Conservation (phyloP, 768 basidiomycete genomes). For the Lactarius sp. region DNA sequence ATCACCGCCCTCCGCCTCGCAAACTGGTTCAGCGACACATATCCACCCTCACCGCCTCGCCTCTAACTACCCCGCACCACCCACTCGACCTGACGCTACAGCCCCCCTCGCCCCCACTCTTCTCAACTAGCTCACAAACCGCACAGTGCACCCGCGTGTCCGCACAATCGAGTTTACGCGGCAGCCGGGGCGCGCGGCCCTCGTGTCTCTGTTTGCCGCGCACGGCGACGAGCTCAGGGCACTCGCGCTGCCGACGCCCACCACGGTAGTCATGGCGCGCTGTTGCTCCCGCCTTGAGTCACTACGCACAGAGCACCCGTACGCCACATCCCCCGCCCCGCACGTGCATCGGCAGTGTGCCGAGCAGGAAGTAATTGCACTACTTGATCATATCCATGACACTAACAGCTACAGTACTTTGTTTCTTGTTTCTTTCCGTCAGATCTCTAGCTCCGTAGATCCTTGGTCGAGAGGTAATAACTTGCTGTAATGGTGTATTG, state of each 20-base stretch:
- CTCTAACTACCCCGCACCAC: slow-evolving; percentile 24
- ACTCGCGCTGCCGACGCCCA: slow-evolving; percentile 53
- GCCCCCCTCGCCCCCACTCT: slow-evolving; percentile 56
- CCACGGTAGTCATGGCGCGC: slow-evolving; percentile 33
- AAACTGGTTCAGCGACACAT: slow-evolving; percentile 77
- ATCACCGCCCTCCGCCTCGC: slow-evolving; percentile 51
- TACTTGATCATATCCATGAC: too few relatives aligned
- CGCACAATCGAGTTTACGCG: slow-evolving; percentile 53
- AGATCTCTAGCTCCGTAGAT: too few relatives aligned
- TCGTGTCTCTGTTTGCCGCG: slow-evolving; percentile 49
- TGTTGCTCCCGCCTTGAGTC: slow-evolving; percentile 43
- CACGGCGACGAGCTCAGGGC: slow-evolving; percentile 49
- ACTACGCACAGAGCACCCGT: slow-evolving; percentile 53
- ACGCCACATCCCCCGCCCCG: slow-evolving; percentile 30
- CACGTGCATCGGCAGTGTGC: slow-evolving; percentile 37
- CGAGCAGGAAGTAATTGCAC: too few relatives aligned
- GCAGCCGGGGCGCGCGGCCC: slow-evolving; percentile 50
- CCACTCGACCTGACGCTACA: slow-evolving; percentile 47
- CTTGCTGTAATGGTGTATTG: too few relatives aligned
- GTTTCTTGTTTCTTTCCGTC: too few relatives aligned
- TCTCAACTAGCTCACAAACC: slow-evolving; percentile 59
- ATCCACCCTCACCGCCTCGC: slow-evolving; percentile 25
- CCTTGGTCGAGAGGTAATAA: too few relatives aligned
- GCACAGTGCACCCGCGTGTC: slow-evolving; percentile 34
- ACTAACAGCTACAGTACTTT: too few relatives aligned